Base-by-base conservation (phyloP, 2,329 filamentous ascomycete genomes). In the Tetracladium maxilliforme region DNA sequence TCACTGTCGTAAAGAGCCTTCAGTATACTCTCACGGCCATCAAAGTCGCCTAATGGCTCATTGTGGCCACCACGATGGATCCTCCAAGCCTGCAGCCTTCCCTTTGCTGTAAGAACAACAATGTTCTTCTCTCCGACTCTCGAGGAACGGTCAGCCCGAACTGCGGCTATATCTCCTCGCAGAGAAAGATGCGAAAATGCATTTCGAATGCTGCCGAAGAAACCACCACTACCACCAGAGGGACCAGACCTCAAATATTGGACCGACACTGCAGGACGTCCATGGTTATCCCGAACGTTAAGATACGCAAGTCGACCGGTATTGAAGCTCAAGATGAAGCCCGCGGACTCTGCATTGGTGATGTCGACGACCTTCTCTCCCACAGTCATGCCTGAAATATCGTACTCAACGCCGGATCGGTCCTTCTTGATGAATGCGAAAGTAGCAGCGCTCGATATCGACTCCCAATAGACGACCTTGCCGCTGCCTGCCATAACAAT, bases 391-490 rank as follows among this genome's bases (percentile, higher is more conserved):
- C 78, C 77, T 3, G 69, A 61, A 33, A 93, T 70, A 4, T 58
- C 57, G 22, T 80, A 71, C 41, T 92, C 82, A 10, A 92, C 70
- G 10, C 81, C 81, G 35, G 73, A 76, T 35, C 79, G 73, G 41
- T 81, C 79, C 44, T 92, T 78, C 35, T 79, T 76, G 41, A 87
- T 80, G 20, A 92, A 69, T 33, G 80, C 81, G 28, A 92, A 64
- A 1, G 82, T 83, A 19, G 84, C 80, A 7, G 83, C 84, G 47
- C 74, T 84, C 28, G 87, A 84, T 34, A 95, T 80, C 19, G 83
- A 92, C 47, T 95, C 90, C 84, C 90, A 95, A 49, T 90, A 95
- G 22, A 82, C 75, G 26, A 95, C 71, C 48, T 76, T 86, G 26
- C 90, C 90, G 24, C 65, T 84, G 11, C 69, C 70, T 9, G 87